phyloP scores from a whole-genome alignment of 331 rosid genomes.

The Prunus yedoensis region DNA sequence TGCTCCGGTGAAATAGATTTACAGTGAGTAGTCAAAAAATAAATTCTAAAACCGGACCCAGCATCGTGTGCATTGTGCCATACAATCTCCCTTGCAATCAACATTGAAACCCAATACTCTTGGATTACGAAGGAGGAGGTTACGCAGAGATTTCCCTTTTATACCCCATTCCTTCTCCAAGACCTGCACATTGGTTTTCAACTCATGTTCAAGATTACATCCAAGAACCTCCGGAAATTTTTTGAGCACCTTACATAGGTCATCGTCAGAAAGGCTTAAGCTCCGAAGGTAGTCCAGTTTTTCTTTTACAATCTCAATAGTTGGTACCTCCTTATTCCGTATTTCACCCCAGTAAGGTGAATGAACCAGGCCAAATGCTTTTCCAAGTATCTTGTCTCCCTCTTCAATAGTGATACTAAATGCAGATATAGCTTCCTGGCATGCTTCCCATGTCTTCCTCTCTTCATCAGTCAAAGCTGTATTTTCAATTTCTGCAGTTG shows the following conservation, averaged over 20 bases:
- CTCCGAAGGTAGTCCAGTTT: conserved; percentile 65
- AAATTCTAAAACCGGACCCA: conserved; percentile 80
- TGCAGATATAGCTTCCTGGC: conserved; percentile 51
- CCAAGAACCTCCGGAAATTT: conserved; percentile 94
- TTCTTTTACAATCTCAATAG: conserved; percentile 44
- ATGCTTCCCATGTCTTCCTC: conserved; percentile 64
- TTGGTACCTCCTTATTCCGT: conserved; percentile 58
- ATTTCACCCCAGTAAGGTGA: conserved; percentile 98
- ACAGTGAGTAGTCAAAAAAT: not conserved
- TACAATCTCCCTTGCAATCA: conserved; percentile 92
- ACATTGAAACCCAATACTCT: conserved; percentile 80
- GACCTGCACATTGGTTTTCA: conserved; percentile 63
- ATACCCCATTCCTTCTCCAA: conserved; percentile 78
- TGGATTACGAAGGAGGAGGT: conserved; percentile 82
- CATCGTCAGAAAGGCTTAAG: conserved; percentile 73
- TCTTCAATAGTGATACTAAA: conserved; percentile 64
- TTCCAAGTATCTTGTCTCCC: conserved; percentile 80
- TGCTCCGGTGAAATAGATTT: not conserved
- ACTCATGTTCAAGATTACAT: conserved; percentile 67
- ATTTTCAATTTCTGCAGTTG: conserved; percentile 53
- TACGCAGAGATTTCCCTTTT: conserved; percentile 69
- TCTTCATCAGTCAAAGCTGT: conserved; percentile 49
- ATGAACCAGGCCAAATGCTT: conserved; percentile 78
- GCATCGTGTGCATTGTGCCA: conserved; percentile 93
- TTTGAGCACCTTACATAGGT: conserved; percentile 71